These are phyloP conservation scores for Paecilomyces sp. DNA, from an alignment of 2,329 filamentous ascomycete species.

Conservation along the genomic window DNA sequence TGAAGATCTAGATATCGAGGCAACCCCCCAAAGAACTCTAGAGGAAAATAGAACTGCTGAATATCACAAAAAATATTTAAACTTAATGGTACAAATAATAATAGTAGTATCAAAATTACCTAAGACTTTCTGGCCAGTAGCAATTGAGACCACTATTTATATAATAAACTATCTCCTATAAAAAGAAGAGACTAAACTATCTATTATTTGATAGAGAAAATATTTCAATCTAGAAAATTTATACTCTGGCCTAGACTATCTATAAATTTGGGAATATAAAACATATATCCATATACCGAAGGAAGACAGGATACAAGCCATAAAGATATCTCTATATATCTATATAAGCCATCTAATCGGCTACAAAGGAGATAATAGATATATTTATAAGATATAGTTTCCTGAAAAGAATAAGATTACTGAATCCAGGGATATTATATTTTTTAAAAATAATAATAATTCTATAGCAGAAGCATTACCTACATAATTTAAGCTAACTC, in stretches of 20 bases:
- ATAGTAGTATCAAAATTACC: not conserved
- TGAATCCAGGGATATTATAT: not conserved
- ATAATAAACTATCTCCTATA: not conserved
- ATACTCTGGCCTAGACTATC: not conserved
- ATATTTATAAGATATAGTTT: no score
- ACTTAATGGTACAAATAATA: not conserved
- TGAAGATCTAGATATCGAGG: not conserved
- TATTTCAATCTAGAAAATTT: not conserved
- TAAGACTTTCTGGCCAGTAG: no score
- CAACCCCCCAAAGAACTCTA: not conserved
- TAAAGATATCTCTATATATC: not conserved
- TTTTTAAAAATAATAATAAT: not conserved
- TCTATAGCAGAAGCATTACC: no score
- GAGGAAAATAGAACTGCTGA: not conserved
- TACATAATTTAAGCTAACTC: not conserved
- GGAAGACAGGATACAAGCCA: not conserved
- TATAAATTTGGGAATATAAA: not conserved
- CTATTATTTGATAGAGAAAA: no score
- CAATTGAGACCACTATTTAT: not conserved
- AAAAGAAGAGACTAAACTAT: not conserved
- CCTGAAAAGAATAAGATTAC: not conserved
- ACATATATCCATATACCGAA: not conserved
- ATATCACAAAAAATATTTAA: not conserved
- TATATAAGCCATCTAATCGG: not conserved
- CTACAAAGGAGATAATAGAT: not conserved